Conservation (phyloP, 2,329 filamentous ascomycete genomes). For the Diaporthe australafricana region DNA sequence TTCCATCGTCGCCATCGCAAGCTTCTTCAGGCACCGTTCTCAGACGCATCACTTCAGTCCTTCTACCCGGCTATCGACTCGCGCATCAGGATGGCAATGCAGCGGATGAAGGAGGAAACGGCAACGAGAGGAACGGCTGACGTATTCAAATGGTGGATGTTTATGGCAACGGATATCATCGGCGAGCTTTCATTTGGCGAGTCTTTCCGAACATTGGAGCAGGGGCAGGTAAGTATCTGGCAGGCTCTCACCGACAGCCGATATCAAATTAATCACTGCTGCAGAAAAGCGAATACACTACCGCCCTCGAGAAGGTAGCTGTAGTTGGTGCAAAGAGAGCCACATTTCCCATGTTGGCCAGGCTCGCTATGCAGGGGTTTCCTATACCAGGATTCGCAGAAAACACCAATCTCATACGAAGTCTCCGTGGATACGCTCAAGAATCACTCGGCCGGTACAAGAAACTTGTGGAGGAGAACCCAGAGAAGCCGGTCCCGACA, state of each 20-base stretch:
- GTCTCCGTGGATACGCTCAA: not conserved
- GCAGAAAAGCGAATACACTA: slow-evolving; percentile 55
- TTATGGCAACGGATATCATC: slow-evolving; percentile 64
- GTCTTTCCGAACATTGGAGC: slow-evolving; percentile 64
- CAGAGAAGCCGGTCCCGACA: slow-evolving; percentile 41
- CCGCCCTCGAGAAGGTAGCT: slow-evolving; percentile 49
- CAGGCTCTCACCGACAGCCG: not conserved
- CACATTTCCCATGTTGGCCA: slow-evolving; percentile 45
- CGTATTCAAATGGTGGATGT: slow-evolving; percentile 65
- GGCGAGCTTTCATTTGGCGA: slow-evolving; percentile 66
- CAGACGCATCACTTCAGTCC: slow-evolving; percentile 48
- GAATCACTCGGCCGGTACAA: slow-evolving; percentile 26
- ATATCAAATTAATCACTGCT: not conserved
- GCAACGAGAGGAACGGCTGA: slow-evolving; percentile 51
- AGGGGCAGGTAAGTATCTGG: slow-evolving; percentile 53
- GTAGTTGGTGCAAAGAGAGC: slow-evolving; percentile 41
- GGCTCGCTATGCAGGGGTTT: slow-evolving; percentile 5
- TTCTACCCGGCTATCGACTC: slow-evolving; percentile 49
- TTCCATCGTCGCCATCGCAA: slow-evolving; percentile 54
- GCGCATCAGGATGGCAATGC: slow-evolving; percentile 53
- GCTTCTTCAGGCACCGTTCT: slow-evolving; percentile 55
- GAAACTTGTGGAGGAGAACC: slow-evolving; percentile 16
- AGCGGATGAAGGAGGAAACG: slow-evolving; percentile 58
- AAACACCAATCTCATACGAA: not conserved
- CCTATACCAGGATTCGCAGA: slow-evolving; percentile 32